Evolutionary conservation across 805 yeast genomes (phyloP).

Genomic region (Candida sithepensis): DNA sequence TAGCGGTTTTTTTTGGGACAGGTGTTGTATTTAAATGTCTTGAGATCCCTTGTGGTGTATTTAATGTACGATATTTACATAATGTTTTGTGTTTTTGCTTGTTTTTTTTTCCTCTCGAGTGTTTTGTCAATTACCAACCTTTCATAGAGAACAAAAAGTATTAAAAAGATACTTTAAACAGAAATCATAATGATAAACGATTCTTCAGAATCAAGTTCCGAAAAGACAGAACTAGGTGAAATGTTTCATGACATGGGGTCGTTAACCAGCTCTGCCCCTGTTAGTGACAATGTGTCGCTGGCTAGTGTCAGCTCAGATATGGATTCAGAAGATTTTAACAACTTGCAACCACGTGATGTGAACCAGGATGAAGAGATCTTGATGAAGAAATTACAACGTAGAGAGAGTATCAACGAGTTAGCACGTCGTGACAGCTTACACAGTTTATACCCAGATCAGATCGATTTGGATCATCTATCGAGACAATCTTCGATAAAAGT

Average conservation of each 20-base stretch:
- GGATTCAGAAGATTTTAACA: not conserved
- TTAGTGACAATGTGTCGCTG: conserved; percentile 1
- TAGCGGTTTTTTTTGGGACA: too few species aligned
- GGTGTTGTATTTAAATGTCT: not conserved
- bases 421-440: conserved; percentile 11
- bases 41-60: not conserved
- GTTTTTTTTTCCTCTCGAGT: not conserved
- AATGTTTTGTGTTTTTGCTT: not conserved
- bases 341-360: not conserved
- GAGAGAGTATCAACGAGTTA: conserved; percentile 3
- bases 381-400: conserved; percentile 1
- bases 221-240: not conserved
- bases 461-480: conserved; percentile 9
- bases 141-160: too few species aligned
- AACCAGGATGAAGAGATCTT: not conserved
- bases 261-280: not conserved
- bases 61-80: too few species aligned
- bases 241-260: not conserved
- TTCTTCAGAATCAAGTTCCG: not conserved
- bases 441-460: conserved; percentile 21
- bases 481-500: conserved; percentile 5
- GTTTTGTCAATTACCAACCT: not conserved
- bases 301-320: not conserved
- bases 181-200: not conserved
- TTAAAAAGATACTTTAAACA: too few species aligned